Evolutionary conservation across 805 yeast genomes (phyloP), one percentile per base, ranked within the genome.

Genomic region (Myxozyma vanderwaltii): DNA sequence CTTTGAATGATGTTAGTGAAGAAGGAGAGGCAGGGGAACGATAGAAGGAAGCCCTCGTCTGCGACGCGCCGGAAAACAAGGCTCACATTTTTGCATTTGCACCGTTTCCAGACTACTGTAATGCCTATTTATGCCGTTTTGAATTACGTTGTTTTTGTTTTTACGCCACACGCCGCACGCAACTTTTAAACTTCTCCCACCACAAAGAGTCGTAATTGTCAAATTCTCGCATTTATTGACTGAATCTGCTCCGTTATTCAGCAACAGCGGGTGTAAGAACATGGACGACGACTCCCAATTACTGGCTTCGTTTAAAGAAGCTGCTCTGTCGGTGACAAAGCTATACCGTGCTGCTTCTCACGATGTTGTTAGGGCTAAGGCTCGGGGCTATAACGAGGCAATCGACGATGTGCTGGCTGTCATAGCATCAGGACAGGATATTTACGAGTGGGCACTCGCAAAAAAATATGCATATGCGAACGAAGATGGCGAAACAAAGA

Each of bases 291-390:
- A 79, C 59, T 74, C 72, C 44, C 86, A 86, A 47, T 75, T 86
- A 29, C 78, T 84, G 0, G 72, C 75, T n/a, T 86, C 85, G 68
- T 86, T 86, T 73, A 85, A 83, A 70, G 78, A 77, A 56, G 91
- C 91, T 5, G 91, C 91, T 27, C 81, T 85, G 56, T 80, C 88
- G 5, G 88, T 86, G 27, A 86, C 91, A 15, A 80, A 85, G 13
- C 74, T 86, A 29, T 87, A 86, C 65, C 73, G 89, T 50, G 71
- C 85, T 4, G 81, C 89, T 7, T 83, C 81, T 62, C 79, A 80
- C 50, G 78, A 83, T 50, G 79, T 75, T 45, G 71, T 80, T 4
- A 65, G 83, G 26, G 68, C 80, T 8, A 77, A 76, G 51, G 77
- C 80, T 51, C 79, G 78, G 57, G 91, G 91, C 0, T 86, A 86